phyloP scores from a whole-genome alignment of 345 rosid species.

The Eucalyptus marginata region DNA sequence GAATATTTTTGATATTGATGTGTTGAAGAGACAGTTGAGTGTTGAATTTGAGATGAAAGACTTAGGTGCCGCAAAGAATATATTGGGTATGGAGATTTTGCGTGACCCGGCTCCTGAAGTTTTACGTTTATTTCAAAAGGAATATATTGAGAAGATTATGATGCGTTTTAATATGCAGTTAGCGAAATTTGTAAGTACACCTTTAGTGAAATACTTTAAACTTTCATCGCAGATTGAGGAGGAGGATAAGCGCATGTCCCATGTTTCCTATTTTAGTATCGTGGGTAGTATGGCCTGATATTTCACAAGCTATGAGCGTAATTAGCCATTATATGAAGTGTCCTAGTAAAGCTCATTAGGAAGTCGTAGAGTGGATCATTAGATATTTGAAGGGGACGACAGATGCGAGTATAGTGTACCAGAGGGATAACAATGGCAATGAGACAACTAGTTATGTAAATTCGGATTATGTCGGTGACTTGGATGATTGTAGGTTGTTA shows the following conservation, averaged over 20 bases:
- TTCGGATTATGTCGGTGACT: accelerated
- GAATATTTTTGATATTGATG: accelerated
- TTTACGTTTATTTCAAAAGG: too few relatives aligned
- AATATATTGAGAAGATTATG: too few relatives aligned
- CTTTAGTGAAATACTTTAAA: accelerated
- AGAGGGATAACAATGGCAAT: accelerated
- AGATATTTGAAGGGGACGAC: accelerated
- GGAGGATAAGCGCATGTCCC: too few relatives aligned
- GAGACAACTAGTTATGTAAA: accelerated
- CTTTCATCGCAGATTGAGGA: too few relatives aligned
- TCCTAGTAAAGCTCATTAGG: accelerated
- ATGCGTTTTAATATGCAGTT: accelerated
- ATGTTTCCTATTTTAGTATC: accelerated
- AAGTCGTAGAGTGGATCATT: accelerated
- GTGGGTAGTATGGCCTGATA: accelerated
- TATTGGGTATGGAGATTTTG: accelerated
- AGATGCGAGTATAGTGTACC: accelerated
- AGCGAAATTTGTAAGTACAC: accelerated
- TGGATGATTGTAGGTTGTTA: too few relatives aligned
- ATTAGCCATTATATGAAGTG: accelerated
- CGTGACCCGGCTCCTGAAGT: too few relatives aligned
- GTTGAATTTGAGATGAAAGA: too few relatives aligned
- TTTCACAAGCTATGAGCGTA: accelerated
- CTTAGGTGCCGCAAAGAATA: accelerated
- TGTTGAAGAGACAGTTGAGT: too few relatives aligned